A percentile compares a stretch with the other conserved stretches of the same genome.
These are phyloP conservation scores for Elsinoe necatrix DNA, from an alignment of 2,329 filamentous ascomycete genomes.

Conservation along the genomic window DNA sequence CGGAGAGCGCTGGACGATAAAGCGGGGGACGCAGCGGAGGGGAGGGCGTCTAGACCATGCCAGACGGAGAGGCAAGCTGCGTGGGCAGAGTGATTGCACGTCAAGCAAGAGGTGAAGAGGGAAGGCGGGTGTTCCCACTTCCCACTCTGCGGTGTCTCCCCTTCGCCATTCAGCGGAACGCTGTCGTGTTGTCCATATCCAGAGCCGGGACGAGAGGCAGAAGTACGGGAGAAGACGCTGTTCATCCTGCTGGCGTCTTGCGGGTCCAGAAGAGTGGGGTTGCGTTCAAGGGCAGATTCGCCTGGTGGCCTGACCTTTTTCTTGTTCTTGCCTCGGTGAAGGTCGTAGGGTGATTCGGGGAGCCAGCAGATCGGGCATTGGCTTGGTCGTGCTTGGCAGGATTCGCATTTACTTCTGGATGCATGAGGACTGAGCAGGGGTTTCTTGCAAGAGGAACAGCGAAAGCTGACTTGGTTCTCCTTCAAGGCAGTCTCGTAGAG, in stretches of 20 bases:
- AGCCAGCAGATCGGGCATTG: conserved; percentile 39
- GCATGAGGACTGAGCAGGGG: conserved; percentile 41
- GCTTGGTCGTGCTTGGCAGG: conserved; percentile 38
- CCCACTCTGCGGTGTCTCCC: neutral
- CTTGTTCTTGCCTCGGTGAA: conserved; percentile 25
- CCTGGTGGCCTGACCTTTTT: conserved; percentile 16
- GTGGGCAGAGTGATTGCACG: conserved; percentile 55
- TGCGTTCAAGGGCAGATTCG: conserved; percentile 1
- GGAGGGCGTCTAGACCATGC: conserved; percentile 37
- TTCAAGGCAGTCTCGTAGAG: conserved; percentile 50
- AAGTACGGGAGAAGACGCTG: conserved; percentile 1
- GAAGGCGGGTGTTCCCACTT: conserved; percentile 22
- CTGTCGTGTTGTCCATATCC: neutral
- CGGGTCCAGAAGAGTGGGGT: neutral
- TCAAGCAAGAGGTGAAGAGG: conserved; percentile 50
- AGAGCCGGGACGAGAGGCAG: neutral
- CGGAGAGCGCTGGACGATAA: neutral
- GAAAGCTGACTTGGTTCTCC: conserved; percentile 46
- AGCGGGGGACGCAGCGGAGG: conserved; percentile 11
- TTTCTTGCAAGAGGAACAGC: conserved; percentile 49
- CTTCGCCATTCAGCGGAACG: neutral
- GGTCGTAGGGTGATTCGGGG: conserved; percentile 35
- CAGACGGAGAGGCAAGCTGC: conserved; percentile 49
- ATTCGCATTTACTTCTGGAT: conserved; percentile 45
- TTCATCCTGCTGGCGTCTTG: conserved; percentile 3